Evolutionary conservation across 2,329 filamentous ascomycete species (phyloP).

Genomic region (Zymoseptoria pseudotritici): DNA sequence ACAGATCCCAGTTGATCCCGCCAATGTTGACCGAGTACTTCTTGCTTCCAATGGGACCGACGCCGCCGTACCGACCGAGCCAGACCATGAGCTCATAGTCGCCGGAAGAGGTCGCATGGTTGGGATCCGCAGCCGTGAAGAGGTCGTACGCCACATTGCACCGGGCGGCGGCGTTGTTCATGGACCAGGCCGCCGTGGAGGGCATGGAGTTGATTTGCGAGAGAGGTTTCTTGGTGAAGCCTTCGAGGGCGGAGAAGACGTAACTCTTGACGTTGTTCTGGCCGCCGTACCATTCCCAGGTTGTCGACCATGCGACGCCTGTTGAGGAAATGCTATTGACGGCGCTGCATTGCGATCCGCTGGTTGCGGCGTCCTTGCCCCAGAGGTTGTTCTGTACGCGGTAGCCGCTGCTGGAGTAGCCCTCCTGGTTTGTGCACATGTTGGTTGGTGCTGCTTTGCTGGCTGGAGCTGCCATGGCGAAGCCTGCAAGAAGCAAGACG

Average conservation of each 20-base stretch:
- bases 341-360: conserved; percentile 40
- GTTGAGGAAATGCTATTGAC: conserved; percentile 33
- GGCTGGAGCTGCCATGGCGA: neutral
- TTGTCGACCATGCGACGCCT: conserved; percentile 39
- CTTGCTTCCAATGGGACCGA: conserved; percentile 45
- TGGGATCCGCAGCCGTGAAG: conserved; percentile 43
- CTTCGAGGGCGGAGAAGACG: conserved; percentile 25
- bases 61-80: conserved; percentile 50
- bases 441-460: neutral
- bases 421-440: neutral
- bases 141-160: conserved; percentile 57
- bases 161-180: conserved; percentile 43
- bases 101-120: conserved; percentile 32
- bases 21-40: conserved; percentile 49
- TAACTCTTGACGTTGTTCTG: conserved; percentile 36
- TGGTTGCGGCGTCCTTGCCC: conserved; percentile 33
- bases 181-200: conserved; percentile 42
- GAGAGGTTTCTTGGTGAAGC: conserved; percentile 21
- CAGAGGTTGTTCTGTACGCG: conserved; percentile 39
- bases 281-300: conserved; percentile 28
- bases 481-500: neutral
- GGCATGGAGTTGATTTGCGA: conserved; percentile 30
- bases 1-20: conserved; percentile 52
- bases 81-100: conserved; percentile 61
- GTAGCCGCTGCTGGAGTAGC: conserved; percentile 21